A percentile compares a stretch with the other conserved stretches of the same genome.
These are phyloP conservation scores for Nannochloropsis gaditana DNA, from an alignment of 108 stramenopile genomes.

Conservation along the genomic window DNA sequence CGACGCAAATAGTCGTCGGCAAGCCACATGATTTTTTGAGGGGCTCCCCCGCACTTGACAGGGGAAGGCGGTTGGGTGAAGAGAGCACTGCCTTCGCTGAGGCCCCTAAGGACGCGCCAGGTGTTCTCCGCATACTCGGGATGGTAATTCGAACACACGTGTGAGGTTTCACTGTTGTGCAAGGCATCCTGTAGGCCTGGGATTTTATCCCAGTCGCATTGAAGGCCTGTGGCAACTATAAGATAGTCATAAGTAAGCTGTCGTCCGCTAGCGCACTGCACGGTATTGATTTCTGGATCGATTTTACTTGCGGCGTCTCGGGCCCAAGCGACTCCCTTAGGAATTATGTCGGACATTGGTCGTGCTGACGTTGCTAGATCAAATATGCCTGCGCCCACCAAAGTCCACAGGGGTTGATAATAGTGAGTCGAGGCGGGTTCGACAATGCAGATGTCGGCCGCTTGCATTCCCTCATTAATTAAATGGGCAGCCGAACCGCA, in stretches of 20 bases:
- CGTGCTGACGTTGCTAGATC: conserved; percentile 20
- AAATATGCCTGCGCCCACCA: conserved; percentile 49
- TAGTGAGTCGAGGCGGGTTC: conserved; percentile 50
- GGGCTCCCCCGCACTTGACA: conserved; percentile 56
- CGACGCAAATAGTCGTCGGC: conserved; percentile 38
- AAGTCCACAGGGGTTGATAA: conserved; percentile 59
- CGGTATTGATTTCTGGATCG: conserved; percentile 42
- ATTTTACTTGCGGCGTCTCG: conserved; percentile 18
- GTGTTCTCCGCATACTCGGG: conserved; percentile 29
- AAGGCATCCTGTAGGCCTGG: conserved; percentile 51
- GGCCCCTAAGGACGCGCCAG: conserved; percentile 23
- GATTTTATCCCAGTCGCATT: conserved; percentile 50
- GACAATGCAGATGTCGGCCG: conserved; percentile 45
- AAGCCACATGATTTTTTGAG: conserved; percentile 60
- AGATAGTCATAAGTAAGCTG: conserved; percentile 52
- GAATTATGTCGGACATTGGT: conserved; percentile 44
- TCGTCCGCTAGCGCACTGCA: conserved; percentile 43
- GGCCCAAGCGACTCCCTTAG: conserved; percentile 22
- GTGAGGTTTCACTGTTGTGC: conserved; percentile 23
- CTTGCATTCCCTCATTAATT: conserved; percentile 42
- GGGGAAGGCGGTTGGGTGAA: conserved; percentile 46
- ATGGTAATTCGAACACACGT: conserved; percentile 49
- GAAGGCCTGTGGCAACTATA: conserved; percentile 53
- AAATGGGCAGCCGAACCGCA: conserved; percentile 53
- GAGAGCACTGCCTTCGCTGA: conserved; percentile 33